These are phyloP conservation scores for Kodamaea nitidulidarum DNA, from an alignment of 805 yeast species.

Conservation along the genomic window DNA sequence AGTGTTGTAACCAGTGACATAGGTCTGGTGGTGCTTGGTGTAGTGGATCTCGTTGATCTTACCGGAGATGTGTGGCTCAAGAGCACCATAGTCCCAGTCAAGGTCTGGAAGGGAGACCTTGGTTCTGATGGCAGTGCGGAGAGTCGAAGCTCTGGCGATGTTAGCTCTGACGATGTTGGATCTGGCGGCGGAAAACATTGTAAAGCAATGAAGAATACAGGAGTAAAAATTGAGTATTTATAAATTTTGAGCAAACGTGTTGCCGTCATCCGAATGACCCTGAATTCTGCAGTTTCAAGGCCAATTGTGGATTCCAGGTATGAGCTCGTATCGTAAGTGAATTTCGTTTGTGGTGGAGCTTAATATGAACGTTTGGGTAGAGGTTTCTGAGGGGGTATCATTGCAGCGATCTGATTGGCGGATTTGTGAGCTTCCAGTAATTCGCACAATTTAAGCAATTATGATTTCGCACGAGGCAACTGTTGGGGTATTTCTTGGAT, in stretches of 20 bases:
- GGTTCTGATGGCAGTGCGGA: conserved; percentile 39
- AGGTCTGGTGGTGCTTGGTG: conserved; percentile 89
- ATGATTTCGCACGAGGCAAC: too few relatives aligned
- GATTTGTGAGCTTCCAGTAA: too few relatives aligned
- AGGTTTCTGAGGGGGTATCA: too few relatives aligned
- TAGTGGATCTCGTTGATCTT: conserved; percentile 84
- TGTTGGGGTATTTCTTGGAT: too few relatives aligned
- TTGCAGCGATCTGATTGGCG: too few relatives aligned
- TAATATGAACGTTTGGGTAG: too few relatives aligned
- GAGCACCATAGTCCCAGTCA: conserved; percentile 77
- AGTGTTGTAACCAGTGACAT: conserved; percentile 78
- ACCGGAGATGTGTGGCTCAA: conserved; percentile 84
- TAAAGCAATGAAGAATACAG: neutral
- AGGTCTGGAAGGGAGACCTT: conserved; percentile 76
- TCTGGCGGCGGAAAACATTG: conserved; percentile 1
- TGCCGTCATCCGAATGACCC: neutral
- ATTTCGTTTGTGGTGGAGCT: too few relatives aligned
- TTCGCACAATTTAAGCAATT: too few relatives aligned
- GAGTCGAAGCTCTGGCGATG: conserved; percentile 1
- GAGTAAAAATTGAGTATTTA: neutral
- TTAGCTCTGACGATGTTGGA: conserved; percentile 1
- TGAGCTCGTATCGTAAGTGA: too few relatives aligned
- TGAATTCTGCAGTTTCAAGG: too few relatives aligned
- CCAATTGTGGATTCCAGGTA: too few relatives aligned
- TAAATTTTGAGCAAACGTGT: neutral